Evolutionary conservation across 2,329 filamentous ascomycete species (phyloP), one percentile per base, ranked within the genome.

Genomic region (Ilyonectria mors-panacis): DNA sequence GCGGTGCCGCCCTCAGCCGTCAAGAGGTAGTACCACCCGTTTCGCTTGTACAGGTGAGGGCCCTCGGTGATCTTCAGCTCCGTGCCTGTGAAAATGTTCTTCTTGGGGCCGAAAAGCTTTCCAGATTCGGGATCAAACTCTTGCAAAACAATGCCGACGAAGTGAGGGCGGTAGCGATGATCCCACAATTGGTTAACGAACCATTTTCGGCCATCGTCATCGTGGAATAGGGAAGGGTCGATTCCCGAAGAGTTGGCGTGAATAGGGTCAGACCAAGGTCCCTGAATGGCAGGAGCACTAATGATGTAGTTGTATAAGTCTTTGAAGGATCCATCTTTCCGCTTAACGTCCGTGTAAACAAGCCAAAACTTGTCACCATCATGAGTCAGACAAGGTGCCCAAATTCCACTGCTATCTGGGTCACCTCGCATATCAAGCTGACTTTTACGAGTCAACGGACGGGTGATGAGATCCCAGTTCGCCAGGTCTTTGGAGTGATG

Each of bases 311-410:
- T 91, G 69, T 86, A 88, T 1, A 87, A 84, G 71, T 90, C 89
- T 76, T 89, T 90, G 83, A 90, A 91, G 2, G 85, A 87, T 15
- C 89, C 89, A 71, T 91, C 89, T 76, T 91, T 91, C 70, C 89
- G 87, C 79, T 91, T 91, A 23, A 91, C 88, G 72, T 91, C 88
- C 1, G 89, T 90, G 77, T 90, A 91, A 2, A 91, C 88, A 6
- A 91, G 85, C 84, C 86, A 91, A 78, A 90, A 91, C 62, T 80
- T 84, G 2, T 85, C 81, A 51, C 87, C 88, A 69, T 91, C 88
- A 69, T 91, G 87, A 0, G 85, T 87, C 21, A 92, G 81, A 72
- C 89, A 91, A 0, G 89, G 89, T 2, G 89, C 89, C 88, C 89
- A 91, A n/a, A 91, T 80, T 50, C 87, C 88, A 70, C 87, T 88